These are phyloP conservation scores for Kitagawia praeruptora DNA, from an alignment of 129 eudicot genomes.

Conservation along the genomic window DNA sequence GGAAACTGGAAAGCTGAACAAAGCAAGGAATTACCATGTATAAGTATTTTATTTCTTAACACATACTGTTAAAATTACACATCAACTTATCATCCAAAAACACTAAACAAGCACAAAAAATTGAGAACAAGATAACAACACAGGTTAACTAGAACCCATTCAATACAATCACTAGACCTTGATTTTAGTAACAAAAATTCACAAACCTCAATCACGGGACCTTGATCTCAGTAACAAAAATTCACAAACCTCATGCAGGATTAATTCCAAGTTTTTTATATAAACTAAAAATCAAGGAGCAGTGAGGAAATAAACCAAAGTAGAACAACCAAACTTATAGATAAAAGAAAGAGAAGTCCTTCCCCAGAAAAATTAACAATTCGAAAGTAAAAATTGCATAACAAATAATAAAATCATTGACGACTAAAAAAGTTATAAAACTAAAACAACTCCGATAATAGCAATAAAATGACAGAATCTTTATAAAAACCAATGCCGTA, in stretches of 20 bases:
- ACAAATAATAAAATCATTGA: neutral
- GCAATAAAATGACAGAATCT: neutral
- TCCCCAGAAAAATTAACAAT: neutral
- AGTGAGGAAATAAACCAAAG: neutral
- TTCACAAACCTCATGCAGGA: too few relatives aligned
- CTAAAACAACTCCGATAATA: too few relatives aligned
- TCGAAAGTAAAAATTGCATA: neutral
- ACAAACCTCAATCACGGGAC: neutral
- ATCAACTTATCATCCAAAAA: neutral
- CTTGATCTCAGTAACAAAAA: too few relatives aligned
- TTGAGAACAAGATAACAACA: neutral
- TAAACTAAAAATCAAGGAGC: neutral
- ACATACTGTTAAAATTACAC: too few relatives aligned
- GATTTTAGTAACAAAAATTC: slow-evolving; percentile 6
- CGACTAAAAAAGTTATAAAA: neutral
- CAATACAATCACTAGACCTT: neutral
- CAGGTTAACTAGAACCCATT: neutral
- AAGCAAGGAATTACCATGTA: neutral
- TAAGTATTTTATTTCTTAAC: too few relatives aligned
- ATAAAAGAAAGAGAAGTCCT: neutral
- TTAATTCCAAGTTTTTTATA: neutral
- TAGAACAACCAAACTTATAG: neutral
- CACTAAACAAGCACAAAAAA: neutral
- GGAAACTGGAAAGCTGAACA: neutral
- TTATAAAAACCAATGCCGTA: too few relatives aligned